Percentiles rank a stretch among this genome's conserved stretches.
phyloP scores from a whole-genome alignment of 164 flowering plant species.

The Vitis rotundifolia region DNA sequence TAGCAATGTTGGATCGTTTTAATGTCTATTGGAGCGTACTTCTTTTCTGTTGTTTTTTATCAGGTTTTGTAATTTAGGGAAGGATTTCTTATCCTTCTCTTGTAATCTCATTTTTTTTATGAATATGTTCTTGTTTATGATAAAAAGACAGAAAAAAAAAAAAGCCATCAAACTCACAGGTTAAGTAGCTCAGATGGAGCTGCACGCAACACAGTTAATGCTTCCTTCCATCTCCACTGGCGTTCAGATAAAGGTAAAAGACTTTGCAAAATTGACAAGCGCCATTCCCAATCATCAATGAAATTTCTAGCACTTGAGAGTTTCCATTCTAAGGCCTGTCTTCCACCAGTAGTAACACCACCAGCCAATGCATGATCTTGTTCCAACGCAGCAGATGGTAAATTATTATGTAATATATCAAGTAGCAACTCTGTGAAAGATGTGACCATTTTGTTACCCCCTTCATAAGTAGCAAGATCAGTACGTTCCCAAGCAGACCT shows the following conservation, averaged over 20 bases:
- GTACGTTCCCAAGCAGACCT: conserved; percentile 31
- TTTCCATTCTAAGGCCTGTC: conserved; percentile 87
- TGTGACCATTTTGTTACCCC: conserved; percentile 69
- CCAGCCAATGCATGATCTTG: conserved; percentile 39
- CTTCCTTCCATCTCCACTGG: conserved; percentile 96
- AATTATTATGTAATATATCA: conserved; percentile 55
- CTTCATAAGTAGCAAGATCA: conserved; percentile 42
- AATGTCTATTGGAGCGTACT: too few relatives aligned
- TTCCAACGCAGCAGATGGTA: conserved; percentile 47
- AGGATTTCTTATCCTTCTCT: too few relatives aligned
- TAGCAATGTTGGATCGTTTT: too few relatives aligned
- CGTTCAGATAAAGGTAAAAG: conserved; percentile 92
- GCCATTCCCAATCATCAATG: conserved; percentile 98
- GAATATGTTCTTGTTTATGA: too few relatives aligned
- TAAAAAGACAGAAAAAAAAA: not conserved
- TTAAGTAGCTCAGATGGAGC: conserved; percentile 95
- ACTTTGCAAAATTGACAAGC: conserved; percentile 83
- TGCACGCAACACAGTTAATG: conserved; percentile 86
- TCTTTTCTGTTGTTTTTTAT: too few relatives aligned
- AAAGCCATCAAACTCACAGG: conserved; percentile 59
- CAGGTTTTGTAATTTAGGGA: too few relatives aligned
- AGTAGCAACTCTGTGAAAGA: conserved; percentile 69
- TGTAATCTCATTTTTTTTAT: too few relatives aligned
- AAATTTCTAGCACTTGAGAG: conserved; percentile 59
- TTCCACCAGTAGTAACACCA: conserved; percentile 39